Evolutionary conservation across 1,284 basidiomycete species (phyloP).

Genomic region (Leccinum colubrinum): DNA sequence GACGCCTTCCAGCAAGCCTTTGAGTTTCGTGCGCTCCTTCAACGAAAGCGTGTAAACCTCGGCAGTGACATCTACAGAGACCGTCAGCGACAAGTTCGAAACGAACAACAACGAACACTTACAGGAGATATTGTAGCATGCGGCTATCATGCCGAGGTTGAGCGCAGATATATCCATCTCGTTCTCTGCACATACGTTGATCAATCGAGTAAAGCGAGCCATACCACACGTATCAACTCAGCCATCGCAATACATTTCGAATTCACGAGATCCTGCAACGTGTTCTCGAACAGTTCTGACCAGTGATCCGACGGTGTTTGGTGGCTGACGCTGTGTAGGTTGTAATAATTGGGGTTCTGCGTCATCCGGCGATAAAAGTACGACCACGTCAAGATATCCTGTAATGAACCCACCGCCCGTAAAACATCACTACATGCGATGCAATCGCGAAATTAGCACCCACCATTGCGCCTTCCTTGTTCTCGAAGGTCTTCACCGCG

Average conservation of each 20-base stretch:
- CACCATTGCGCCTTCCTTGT: constrained; percentile 68
- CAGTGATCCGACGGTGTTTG: constrained; percentile 93
- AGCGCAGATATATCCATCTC: constrained; percentile 89
- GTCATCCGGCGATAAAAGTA: constrained; percentile 97
- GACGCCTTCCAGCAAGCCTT: constrained; percentile 59
- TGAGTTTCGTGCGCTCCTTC: constrained; percentile 96
- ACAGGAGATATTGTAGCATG: constrained; percentile 91
- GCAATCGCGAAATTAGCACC: constrained; percentile 23
- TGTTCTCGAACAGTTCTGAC: constrained; percentile 93
- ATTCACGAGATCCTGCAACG: constrained; percentile 86
- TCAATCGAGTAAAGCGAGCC: not conserved
- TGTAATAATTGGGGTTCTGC: constrained; percentile 95
- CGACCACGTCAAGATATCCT: constrained; percentile 94
- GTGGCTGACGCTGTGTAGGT: constrained; percentile 90
- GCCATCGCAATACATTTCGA: constrained; percentile 95
- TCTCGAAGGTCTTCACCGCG: constrained; percentile 78
- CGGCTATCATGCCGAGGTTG: constrained; percentile 95
- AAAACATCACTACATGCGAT: not conserved
- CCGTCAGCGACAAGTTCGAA: not conserved
- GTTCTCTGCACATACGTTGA: constrained; percentile 55
- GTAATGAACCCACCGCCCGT: not conserved
- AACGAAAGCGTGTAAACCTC: constrained; percentile 96
- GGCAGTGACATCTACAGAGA: constrained; percentile 79
- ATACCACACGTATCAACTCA: constrained; percentile 35
- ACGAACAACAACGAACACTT: constrained; percentile 26